phyloP scores from a whole-genome alignment of 73 alveolate genomes.

The Tetrahymena malaccensis region DNA sequence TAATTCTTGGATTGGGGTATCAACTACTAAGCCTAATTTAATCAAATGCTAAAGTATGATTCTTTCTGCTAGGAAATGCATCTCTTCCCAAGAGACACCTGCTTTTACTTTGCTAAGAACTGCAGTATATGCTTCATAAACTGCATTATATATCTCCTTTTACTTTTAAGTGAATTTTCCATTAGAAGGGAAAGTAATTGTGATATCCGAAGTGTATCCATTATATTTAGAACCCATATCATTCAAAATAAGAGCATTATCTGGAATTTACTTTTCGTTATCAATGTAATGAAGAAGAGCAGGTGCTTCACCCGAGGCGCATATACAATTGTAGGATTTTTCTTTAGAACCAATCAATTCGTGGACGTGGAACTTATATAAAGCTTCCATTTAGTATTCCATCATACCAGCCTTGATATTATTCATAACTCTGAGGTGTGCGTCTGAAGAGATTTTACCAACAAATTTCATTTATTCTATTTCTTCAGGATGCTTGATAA shows the following conservation, averaged over 20 bases:
- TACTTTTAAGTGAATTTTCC: slow-evolving; percentile 85
- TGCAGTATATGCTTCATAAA: slow-evolving; percentile 69
- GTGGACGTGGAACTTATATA: slow-evolving; percentile 60
- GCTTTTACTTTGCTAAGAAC: slow-evolving; percentile 73
- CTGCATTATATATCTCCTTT: slow-evolving; percentile 66
- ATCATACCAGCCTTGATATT: slow-evolving; percentile 63
- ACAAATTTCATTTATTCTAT: slow-evolving; percentile 72
- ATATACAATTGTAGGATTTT: slow-evolving; percentile 72
- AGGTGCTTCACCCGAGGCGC: slow-evolving; percentile 81
- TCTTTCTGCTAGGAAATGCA: slow-evolving; percentile 96
- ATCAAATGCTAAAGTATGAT: slow-evolving; percentile 72
- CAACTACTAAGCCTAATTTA: slow-evolving; percentile 77
- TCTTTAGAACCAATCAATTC: slow-evolving; percentile 63
- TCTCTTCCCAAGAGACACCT: slow-evolving; percentile 92
- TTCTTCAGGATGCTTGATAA: slow-evolving; percentile 68
- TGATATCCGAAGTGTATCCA: slow-evolving; percentile 93
- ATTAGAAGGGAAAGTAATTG: slow-evolving; percentile 85
- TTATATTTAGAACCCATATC: slow-evolving; percentile 83
- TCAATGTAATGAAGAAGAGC: slow-evolving; percentile 83
- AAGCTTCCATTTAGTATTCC: slow-evolving; percentile 71
- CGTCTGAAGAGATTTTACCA: slow-evolving; percentile 67
- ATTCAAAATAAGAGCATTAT: slow-evolving; percentile 58
- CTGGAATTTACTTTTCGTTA: slow-evolving; percentile 61
- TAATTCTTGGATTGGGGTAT: slow-evolving; percentile 74
- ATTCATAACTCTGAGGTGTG: slow-evolving; percentile 64